phyloP scores from a whole-genome alignment of 164 flowering plant genomes.

The Sedum album region DNA sequence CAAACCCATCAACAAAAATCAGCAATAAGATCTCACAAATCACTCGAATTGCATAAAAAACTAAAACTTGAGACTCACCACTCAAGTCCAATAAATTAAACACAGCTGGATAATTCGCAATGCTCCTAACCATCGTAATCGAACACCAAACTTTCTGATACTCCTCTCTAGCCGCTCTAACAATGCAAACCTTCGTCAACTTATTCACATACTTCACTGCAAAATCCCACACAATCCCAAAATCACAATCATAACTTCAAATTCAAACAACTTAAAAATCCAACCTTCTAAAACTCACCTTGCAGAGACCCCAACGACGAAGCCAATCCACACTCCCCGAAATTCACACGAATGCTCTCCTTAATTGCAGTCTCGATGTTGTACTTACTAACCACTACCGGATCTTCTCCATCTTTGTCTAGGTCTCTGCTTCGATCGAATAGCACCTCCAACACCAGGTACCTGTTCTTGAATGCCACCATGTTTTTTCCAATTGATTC shows the following conservation, averaged over 20 bases:
- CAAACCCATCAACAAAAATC: no score
- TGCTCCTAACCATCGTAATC: constrained; percentile 67
- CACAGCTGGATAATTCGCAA: constrained; percentile 62
- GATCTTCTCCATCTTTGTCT: constrained; percentile 35
- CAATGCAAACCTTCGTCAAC: constrained; percentile 69
- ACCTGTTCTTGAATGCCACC: constrained; percentile 83
- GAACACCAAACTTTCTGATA: constrained; percentile 75
- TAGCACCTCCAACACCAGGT: constrained; percentile 79
- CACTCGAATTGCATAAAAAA: no score
- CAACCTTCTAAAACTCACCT: constrained; percentile 27
- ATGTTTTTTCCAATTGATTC: constrained; percentile 17
- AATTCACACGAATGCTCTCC: constrained; percentile 68
- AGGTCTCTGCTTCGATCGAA: constrained; percentile 59
- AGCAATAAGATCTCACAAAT: no score
- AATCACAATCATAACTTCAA: neutral
- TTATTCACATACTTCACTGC: constrained; percentile 88
- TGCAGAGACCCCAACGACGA: constrained; percentile 63
- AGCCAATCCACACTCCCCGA: constrained; percentile 94
- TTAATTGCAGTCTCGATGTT: constrained; percentile 70
- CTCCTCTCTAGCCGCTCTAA: constrained; percentile 66
- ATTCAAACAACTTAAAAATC: neutral
- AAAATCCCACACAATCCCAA: neutral
- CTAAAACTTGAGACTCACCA: no score
- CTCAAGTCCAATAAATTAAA: constrained; percentile 65
- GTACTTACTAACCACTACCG: constrained; percentile 47